Conservation (phyloP, 352 stramenopile species). For the Pythium angustatum region DNA sequence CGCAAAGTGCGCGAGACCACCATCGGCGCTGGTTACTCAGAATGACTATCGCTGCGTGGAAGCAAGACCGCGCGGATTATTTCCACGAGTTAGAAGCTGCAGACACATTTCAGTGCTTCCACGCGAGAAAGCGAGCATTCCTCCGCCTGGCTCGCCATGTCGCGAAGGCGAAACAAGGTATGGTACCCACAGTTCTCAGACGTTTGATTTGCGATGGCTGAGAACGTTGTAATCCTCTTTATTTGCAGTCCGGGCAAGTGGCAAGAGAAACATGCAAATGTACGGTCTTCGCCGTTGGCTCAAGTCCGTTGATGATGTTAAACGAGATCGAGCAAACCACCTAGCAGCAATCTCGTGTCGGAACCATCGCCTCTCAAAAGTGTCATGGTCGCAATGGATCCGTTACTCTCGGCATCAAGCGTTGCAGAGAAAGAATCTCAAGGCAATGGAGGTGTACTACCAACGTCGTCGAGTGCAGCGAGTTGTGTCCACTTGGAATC, state of each 20-base stretch:
- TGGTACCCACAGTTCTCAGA: neutral
- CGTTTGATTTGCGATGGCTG: neutral
- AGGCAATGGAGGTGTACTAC: conserved; percentile 28
- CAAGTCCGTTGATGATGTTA: neutral
- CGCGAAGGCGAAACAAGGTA: conserved; percentile 27
- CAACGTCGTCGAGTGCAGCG: neutral
- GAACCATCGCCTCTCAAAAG: neutral
- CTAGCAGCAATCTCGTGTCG: neutral
- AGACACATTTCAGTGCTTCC: neutral
- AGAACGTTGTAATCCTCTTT: neutral
- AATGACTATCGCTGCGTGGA: conserved; percentile 1
- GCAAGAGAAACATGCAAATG: conserved; percentile 6
- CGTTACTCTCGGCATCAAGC: conserved; percentile 26
- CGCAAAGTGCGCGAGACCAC: conserved; percentile 7
- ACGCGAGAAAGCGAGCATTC: neutral
- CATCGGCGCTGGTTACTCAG: neutral
- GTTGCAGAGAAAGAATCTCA: neutral
- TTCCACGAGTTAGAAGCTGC: conserved; percentile 4
- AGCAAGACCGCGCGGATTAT: conserved; percentile 14
- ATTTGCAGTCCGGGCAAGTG: conserved; percentile 13
- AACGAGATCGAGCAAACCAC: neutral
- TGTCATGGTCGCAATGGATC: conserved; percentile 24
- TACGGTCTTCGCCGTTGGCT: conserved; percentile 23
- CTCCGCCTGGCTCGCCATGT: conserved; percentile 2
- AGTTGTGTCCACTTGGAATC: conserved; percentile 19